Evolutionary conservation across 108 stramenopile genomes (phyloP).

Genomic region (Nitzschia sp.): DNA sequence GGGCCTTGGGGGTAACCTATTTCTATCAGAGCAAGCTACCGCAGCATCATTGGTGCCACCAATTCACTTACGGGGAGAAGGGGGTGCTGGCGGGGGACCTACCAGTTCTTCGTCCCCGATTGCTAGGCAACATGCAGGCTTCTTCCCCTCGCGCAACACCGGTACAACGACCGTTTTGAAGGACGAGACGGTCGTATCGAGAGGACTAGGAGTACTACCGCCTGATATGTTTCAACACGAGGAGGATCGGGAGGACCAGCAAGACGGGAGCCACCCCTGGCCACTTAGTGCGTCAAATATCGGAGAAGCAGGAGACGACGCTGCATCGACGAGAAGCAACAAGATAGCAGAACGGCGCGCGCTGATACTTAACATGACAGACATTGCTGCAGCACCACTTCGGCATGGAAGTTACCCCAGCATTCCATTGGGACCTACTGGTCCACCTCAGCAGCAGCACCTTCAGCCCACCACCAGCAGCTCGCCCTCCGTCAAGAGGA

Average conservation of each 20-base stretch:
- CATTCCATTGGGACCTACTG: too few relatives aligned
- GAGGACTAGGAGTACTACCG: too few relatives aligned
- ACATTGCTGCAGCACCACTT: too few relatives aligned
- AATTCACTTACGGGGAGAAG: not conserved
- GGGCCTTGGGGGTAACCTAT: not conserved
- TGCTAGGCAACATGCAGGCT: not conserved
- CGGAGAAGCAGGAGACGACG: too few relatives aligned
- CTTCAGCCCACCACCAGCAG: not conserved
- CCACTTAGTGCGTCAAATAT: not conserved
- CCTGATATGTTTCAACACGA: not conserved
- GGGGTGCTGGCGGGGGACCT: too few relatives aligned
- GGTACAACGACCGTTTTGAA: too few relatives aligned
- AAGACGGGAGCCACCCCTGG: not conserved
- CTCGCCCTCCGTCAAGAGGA: not conserved
- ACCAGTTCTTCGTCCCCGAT: not conserved
- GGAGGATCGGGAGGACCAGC: not conserved
- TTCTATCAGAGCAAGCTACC: not conserved
- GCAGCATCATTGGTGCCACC: not conserved
- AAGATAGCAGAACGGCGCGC: too few relatives aligned
- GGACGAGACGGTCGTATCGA: too few relatives aligned
- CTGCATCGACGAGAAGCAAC: too few relatives aligned
- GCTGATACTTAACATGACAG: too few relatives aligned
- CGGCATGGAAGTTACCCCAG: too few relatives aligned
- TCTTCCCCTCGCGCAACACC: not conserved
- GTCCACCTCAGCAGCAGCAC: not conserved